Evolutionary conservation across 2,329 filamentous ascomycete genomes (phyloP), one percentile per base, ranked within the genome.

Genomic region (Fusarium sambucinum): DNA sequence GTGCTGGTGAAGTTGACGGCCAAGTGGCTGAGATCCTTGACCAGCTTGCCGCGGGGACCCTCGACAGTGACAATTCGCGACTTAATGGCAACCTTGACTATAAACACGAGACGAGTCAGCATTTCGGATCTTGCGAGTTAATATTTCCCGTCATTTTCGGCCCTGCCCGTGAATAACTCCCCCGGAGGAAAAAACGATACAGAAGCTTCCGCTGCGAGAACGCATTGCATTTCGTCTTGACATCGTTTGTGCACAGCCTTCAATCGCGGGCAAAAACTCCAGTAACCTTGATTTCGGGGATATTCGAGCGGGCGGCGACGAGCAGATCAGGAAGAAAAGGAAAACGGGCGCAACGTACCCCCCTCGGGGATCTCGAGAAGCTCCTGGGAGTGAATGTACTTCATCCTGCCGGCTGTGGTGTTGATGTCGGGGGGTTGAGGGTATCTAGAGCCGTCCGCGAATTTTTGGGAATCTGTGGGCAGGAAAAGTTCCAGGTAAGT

Each of bases 361-460:
- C 94, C 93, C 84, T 97, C 93, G 80, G 96, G 96, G 85, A 99
- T 93, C 80, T 90, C 89, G 86, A 99, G 89, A 86, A 89, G 88
- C 90, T 99, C 95, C 87, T 95, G 89, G 81, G 93, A 97, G 90
- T 97, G 94, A 87, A 99, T 97, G 93, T 97, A 98, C 89, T 92
- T 96, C 96, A 98, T 98, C 86, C 92, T 97, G 92, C 86, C 85
- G 84, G 82, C 82, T 78, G 80, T 81, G 81, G 78, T 79, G 78
- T 79, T 79, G 78, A 80, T 82, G 80, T 78, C 77, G 80, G 74
- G 74, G 23, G 74, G 77, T 78, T 78, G 78, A 80, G 78, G 78
- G 78, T 79, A 78, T 79, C 78, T 78, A 70, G 73, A 74, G 72
- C 75, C 75, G 77, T 75, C 75, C 73, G 75, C 76, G 63, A 60